These are phyloP conservation scores for Scortechinia acanthostroma DNA, from an alignment of 2,329 filamentous ascomycete species.

Conservation along the genomic window DNA sequence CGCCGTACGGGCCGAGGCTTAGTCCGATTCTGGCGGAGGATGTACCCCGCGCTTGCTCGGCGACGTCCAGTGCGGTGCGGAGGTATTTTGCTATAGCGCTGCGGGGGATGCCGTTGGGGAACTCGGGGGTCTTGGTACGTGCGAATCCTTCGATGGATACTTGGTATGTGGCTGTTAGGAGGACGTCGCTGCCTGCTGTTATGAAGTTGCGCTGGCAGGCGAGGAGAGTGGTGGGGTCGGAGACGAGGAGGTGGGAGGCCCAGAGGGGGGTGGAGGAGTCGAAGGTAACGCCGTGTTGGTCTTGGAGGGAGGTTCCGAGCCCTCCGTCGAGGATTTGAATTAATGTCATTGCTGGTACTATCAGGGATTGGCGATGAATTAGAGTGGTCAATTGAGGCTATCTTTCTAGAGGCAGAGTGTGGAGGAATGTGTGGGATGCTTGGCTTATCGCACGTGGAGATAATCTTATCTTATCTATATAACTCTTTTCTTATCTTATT, in stretches of 20 bases:
- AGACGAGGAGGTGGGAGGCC: conserved; percentile 60
- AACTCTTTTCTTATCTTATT: too few relatives aligned
- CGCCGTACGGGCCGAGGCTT: conserved; percentile 60
- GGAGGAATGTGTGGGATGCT: too few relatives aligned
- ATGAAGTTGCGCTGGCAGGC: conserved; percentile 48
- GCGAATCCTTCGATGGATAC: conserved; percentile 47
- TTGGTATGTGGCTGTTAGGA: conserved; percentile 66
- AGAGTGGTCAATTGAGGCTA: too few relatives aligned
- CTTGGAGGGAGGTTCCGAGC: conserved; percentile 59
- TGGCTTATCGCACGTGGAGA: too few relatives aligned
- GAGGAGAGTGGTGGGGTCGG: conserved; percentile 38
- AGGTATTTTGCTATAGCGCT: conserved; percentile 29
- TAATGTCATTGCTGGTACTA: background rate
- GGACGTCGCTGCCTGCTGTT: conserved; percentile 47
- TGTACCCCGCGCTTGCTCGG: conserved; percentile 19
- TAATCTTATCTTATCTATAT: too few relatives aligned
- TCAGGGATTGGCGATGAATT: too few relatives aligned
- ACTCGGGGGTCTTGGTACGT: conserved; percentile 31
- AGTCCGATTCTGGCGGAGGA: conserved; percentile 35
- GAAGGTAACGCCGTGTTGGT: conserved; percentile 45
- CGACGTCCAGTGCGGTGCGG: conserved; percentile 32
- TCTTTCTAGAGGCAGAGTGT: too few relatives aligned
- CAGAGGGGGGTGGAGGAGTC: conserved; percentile 45
- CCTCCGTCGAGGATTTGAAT: conserved; percentile 52
- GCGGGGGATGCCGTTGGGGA: conserved; percentile 31